Evolutionary conservation across 2,329 filamentous ascomycete species (phyloP), one percentile per base, ranked within the genome.

Genomic region (Magnaporthiopsis incrustans): DNA sequence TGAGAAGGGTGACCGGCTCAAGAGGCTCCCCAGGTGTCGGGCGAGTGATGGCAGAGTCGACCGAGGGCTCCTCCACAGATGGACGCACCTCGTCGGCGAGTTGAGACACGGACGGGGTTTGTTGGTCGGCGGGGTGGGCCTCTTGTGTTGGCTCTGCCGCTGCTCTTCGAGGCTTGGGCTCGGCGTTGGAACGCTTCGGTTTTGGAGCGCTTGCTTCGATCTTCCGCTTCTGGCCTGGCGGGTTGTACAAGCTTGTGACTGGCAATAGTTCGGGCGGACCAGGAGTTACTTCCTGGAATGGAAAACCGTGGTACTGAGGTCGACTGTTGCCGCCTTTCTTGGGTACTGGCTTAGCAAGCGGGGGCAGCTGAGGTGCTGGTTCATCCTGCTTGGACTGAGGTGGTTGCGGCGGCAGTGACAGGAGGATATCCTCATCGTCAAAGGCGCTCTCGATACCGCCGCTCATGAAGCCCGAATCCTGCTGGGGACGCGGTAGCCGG

Each of bases 381-480:
- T 67, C 65, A 18, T 60, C 63, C 63, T 63, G 66, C 50, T 27
- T 62, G 18, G 3, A 72, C 64, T 12, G 72, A 38, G 53, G 25
- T 14, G 25, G 25, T 26, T 62, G 73, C 22, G 72, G 74, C 15
- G 76, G 73, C 10, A 78, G 68, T n/a, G 77, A 71, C 65, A 80
- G 79, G 53, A 76, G 69, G 15, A 77, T 74, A 1, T 79, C 76
- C 18, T 85, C 82, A 30, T 90, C 85, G 53, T 88, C 88, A 65
- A 91, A 85, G 7, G 87, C 79, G 32, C 89, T 86, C n/a, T 89
- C 84, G 22, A 89, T 74, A 8, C 86, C 84, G n/a, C 89, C 89
- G 72, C 90, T 95, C 84, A 93, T 90, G 71, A 96, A 96, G 1
- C 90, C 91, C 18, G 91, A 93, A 72, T 96, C 91, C 10, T 81